Percentiles rank a stretch among this genome's conserved stretches.
Conservation (phyloP, 2,329 filamentous ascomycete genomes). For the Alternaria dauci region DNA sequence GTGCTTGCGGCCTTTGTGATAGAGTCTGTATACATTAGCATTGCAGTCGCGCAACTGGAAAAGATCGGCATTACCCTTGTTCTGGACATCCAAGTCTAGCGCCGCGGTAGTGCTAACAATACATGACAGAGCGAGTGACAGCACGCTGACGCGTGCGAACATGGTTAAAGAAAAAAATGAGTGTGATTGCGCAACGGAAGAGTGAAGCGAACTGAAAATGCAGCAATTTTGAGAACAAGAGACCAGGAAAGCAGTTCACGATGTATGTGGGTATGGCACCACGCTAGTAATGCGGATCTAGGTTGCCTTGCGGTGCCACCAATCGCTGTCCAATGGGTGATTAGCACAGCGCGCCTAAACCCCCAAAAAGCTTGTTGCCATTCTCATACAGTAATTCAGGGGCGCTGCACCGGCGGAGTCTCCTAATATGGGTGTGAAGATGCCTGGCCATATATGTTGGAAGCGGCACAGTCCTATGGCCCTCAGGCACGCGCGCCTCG, state of each 20-base stretch:
- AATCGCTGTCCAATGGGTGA: not conserved
- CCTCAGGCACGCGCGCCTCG: not conserved
- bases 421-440: not conserved
- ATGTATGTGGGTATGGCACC: not conserved
- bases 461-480: not conserved
- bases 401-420: not conserved
- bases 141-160: constrained; percentile 21
- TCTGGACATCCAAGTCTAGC: constrained; percentile 34
- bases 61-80: constrained; percentile 17
- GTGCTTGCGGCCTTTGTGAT: constrained; percentile 34
- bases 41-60: not conserved
- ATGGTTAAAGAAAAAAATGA: constrained; percentile 22
- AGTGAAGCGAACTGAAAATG: not conserved
- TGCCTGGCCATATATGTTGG: not conserved
- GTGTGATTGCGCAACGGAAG: not conserved
- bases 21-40: constrained; percentile 28
- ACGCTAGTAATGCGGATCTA: not conserved
- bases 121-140: constrained; percentile 31
- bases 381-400: constrained; percentile 1
- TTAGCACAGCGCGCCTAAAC: constrained; percentile 2
- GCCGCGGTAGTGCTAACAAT: constrained; percentile 16
- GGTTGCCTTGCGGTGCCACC: not conserved
- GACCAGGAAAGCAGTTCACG: not conserved
- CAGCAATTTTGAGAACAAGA: not conserved
- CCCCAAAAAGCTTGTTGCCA: not conserved